Evolutionary conservation across 2,329 filamentous ascomycete genomes (phyloP).

Genomic region (Hypomyces rosellus): DNA sequence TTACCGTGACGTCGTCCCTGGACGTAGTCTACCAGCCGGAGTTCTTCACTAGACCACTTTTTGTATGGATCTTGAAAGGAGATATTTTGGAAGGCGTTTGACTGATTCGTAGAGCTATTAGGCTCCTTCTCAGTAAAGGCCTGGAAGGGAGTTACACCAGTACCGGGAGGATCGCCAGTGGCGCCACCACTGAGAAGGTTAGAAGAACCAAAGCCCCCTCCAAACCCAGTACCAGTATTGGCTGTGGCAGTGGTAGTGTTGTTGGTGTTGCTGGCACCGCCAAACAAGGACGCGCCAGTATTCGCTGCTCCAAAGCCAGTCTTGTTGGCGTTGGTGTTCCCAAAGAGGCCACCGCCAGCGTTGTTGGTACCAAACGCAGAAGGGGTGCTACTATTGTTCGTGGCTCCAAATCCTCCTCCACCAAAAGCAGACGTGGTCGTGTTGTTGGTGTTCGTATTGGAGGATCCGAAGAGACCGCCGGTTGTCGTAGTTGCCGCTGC

Average conservation of each 20-base stretch:
- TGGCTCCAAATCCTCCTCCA: constrained; percentile 31
- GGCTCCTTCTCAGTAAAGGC: constrained; percentile 68
- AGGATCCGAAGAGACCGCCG: constrained; percentile 40
- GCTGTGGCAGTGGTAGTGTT: constrained; percentile 19
- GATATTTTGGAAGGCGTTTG: constrained; percentile 70
- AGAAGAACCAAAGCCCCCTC: constrained; percentile 37
- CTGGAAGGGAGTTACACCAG: constrained; percentile 61
- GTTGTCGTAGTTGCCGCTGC: constrained; percentile 33
- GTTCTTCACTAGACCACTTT: constrained; percentile 85
- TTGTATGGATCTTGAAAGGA: constrained; percentile 73
- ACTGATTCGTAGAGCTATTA: constrained; percentile 38
- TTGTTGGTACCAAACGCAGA: constrained; percentile 35
- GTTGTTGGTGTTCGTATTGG: constrained; percentile 32
- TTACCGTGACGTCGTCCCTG: constrained; percentile 82
- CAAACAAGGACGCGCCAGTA: constrained; percentile 42
- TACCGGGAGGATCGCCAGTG: constrained; percentile 59
- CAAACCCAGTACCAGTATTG: constrained; percentile 27
- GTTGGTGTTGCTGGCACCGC: constrained; percentile 26
- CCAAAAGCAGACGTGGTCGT: constrained; percentile 32
- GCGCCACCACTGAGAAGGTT: constrained; percentile 45
- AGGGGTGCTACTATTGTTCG: constrained; percentile 23
- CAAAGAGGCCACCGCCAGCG: constrained; percentile 45
- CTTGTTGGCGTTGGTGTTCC: constrained; percentile 38
- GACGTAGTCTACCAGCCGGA: constrained; percentile 79
- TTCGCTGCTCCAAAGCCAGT: constrained; percentile 43